A percentile compares a stretch with the other conserved stretches of the same genome.
phyloP scores from a whole-genome alignment of 176 grass and related monocot genomes.

The Avena atlantica region DNA sequence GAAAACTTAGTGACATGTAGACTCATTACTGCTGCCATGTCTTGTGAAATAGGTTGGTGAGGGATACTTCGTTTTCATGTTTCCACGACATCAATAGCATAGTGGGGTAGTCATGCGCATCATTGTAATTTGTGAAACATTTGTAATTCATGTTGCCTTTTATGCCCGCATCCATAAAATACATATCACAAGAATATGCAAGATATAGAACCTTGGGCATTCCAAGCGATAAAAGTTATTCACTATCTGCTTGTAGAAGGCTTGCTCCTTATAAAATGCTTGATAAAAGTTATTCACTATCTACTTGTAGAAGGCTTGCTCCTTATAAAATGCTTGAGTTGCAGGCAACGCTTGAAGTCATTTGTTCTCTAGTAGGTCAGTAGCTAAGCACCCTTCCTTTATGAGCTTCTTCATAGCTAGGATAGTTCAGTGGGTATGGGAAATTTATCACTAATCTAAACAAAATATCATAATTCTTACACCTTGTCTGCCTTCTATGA shows the following conservation, averaged over 20 bases:
- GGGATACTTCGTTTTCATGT: too few species aligned
- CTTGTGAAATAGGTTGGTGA: too few species aligned
- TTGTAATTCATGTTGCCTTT: not conserved
- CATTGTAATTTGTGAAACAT: not conserved
- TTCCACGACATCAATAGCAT: not conserved
- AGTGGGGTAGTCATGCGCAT: not conserved
- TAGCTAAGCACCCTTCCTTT: too few species aligned
- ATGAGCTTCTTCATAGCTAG: too few species aligned
- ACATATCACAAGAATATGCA: not conserved
- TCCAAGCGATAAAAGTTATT: not conserved
- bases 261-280: not conserved
- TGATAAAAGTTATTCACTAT: not conserved
- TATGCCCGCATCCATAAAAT: not conserved
- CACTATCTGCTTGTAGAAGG: not conserved
- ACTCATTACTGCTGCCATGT: too few species aligned
- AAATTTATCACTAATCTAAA: too few species aligned
- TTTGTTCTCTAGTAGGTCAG: not conserved
- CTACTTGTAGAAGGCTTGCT: not conserved
- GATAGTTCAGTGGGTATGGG: too few species aligned
- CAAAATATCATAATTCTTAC: too few species aligned
- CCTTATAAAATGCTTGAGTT: not conserved
- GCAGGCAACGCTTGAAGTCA: not conserved
- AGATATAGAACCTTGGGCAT: too few species aligned
- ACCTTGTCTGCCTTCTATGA: too few species aligned
- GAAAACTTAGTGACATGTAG: too few species aligned